These are phyloP conservation scores for Pholiota molesta DNA, from an alignment of 768 basidiomycete species.

Conservation along the genomic window DNA sequence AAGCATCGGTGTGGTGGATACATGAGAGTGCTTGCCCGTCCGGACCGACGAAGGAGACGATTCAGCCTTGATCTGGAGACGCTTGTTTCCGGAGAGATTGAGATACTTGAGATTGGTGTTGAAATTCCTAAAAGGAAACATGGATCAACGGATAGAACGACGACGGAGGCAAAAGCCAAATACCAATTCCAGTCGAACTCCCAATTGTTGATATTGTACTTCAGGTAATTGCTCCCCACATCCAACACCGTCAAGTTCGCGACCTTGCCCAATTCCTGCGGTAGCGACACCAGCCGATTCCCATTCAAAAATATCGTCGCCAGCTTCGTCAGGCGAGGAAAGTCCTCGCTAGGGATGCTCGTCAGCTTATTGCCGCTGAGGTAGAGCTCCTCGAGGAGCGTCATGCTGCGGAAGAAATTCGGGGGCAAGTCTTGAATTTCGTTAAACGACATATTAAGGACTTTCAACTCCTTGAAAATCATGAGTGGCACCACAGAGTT, in stretches of 20 bases:
- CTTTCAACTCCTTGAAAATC: constrained; percentile 72
- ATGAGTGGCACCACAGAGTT: constrained; percentile 77
- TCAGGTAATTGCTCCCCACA: constrained; percentile 90
- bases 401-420: constrained; percentile 72
- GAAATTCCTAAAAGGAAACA: constrained; percentile 74
- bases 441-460: constrained; percentile 95
- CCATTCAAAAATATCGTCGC: constrained; percentile 88
- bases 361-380: constrained; percentile 95
- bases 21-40: constrained; percentile 2
- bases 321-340: constrained; percentile 70
- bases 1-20: constrained; percentile 41
- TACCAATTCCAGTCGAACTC: constrained; percentile 99
- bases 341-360: constrained; percentile 86
- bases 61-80: constrained; percentile 93
- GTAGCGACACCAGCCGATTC: constrained; percentile 90
- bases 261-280: constrained; percentile 87
- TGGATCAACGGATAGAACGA: background rate
- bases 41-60: constrained; percentile 2
- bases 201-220: constrained; percentile 98
- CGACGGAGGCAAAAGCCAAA: constrained; percentile 24
- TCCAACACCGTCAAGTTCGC: constrained; percentile 80
- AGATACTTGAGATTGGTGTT: constrained; percentile 92
- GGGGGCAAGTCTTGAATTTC: constrained; percentile 87
- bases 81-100: constrained; percentile 96
- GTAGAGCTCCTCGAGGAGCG: constrained; percentile 82